Evolutionary conservation across 148 eudicot genomes (phyloP), one percentile per base, ranked within the genome.

Genomic region (Persicaria tinctoria): DNA sequence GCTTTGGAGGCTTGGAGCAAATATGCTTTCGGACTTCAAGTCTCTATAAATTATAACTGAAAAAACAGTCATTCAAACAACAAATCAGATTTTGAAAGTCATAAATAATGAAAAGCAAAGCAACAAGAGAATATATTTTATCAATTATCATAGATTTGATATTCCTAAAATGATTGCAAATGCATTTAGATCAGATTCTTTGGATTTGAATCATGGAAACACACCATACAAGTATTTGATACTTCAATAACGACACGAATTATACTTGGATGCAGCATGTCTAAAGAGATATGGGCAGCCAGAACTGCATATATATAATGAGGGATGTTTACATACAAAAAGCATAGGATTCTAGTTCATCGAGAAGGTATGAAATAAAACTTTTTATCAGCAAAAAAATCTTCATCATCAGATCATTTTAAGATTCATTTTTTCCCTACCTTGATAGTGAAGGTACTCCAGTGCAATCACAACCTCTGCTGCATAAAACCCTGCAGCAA

Each of bases 401-500:
- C 32, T 62, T 38, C n/a, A 12, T 63, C 46, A 23, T 23, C 23
- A 23, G 23, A 23, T 23, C 23, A 63, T 63, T 38, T 18, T 20
- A 17, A 11, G 11, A 6, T 63, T 63, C 41, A 38, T 64, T 8
- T 38, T 49, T 76, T 13, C 60, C 71, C 23, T 92, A 96, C 99
- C 99, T 92, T 90, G 97, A 80, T 97, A 96, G 81, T 96, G 99
- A 80, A 96, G 94, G 84, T 96, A 96, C 78, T 96, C 99, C 78
- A 96, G 83, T 44, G 97, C 99, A 83, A 90, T 82, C 46, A 96
- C 68, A 62, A 96, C 97, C 81, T 96, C 97, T 1, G 97, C 94
- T 17, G 97, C 97, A 78, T 89, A 96, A 83, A 96, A 96, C 79
- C 99, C 23, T 96, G 57, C 83, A 82, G 11, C 70, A 5, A 64